These are phyloP conservation scores for Deinandra increscens DNA, from an alignment of 129 eudicot species.

Conservation along the genomic window DNA sequence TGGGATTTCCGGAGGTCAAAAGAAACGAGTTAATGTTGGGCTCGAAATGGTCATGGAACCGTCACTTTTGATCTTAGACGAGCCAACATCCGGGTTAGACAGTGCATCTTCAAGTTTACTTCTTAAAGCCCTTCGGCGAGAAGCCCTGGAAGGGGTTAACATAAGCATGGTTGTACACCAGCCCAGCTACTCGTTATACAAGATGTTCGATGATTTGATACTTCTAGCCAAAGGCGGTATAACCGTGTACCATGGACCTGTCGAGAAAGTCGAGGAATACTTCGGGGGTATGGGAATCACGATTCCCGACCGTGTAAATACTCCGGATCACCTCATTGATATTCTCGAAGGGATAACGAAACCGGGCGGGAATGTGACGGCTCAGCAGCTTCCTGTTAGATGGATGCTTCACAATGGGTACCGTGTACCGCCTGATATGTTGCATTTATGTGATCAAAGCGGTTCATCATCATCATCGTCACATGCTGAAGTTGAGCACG, in stretches of 20 bases:
- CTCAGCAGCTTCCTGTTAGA: conserved; percentile 80
- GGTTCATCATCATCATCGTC: conserved; percentile 33
- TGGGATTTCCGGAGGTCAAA: conserved; percentile 42
- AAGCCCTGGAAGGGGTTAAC: conserved; percentile 42
- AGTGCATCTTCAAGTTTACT: conserved; percentile 79
- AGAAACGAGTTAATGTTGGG: conserved; percentile 43
- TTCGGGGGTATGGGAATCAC: conserved; percentile 71
- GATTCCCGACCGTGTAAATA: conserved; percentile 89
- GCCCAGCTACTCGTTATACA: conserved; percentile 81
- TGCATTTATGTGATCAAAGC: conserved; percentile 63
- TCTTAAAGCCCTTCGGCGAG: conserved; percentile 42
- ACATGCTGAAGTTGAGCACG: conserved; percentile 21
- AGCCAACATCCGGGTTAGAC: conserved; percentile 45
- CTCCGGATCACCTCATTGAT: conserved; percentile 90
- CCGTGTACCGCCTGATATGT: conserved; percentile 88
- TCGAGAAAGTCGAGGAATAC: conserved; percentile 84
- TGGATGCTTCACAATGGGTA: conserved; percentile 98
- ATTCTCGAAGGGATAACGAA: conserved; percentile 77
- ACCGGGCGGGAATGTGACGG: conserved; percentile 54
- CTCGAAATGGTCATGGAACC: conserved; percentile 46
- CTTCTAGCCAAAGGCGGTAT: conserved; percentile 97
- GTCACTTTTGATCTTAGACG: conserved; percentile 37
- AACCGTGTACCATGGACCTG: conserved; percentile 83
- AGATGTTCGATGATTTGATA: conserved; percentile 95
- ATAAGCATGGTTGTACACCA: conserved; percentile 49